Evolutionary conservation across 192 early-diverging fungal genomes (phyloP).

Genomic region (Powellomyces hirtus): DNA sequence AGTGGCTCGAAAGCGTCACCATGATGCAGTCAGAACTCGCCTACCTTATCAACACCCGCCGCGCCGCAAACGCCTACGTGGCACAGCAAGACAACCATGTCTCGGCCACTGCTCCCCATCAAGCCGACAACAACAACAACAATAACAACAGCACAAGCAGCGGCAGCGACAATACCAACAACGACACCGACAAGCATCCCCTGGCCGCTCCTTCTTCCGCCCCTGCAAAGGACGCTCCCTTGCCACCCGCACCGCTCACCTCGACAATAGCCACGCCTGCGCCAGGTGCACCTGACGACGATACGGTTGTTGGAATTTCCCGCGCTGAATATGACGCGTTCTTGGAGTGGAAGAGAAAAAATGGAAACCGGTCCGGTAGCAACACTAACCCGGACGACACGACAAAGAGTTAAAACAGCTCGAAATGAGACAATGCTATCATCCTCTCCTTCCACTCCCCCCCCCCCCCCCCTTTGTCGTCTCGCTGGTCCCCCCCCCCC

Average conservation of each 20-base stretch:
- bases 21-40: constrained; percentile 31
- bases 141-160: no score
- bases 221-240: background rate
- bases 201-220: background rate
- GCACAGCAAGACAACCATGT: background rate
- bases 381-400: no score
- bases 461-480: no score
- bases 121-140: no score
- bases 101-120: background rate
- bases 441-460: no score
- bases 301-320: background rate
- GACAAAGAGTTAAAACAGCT: no score
- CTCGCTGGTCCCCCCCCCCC: no score
- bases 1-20: constrained; percentile 33
- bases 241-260: background rate
- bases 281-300: no score
- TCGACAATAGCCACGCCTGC: no score
- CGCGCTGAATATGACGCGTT: background rate
- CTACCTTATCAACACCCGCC: background rate
- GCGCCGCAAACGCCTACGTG: constrained; percentile 4
- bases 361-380: no score
- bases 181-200: background rate
- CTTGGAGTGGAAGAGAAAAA: background rate
- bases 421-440: no score
- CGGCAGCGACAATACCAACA: no score